Evolutionary conservation across 768 basidiomycete genomes (phyloP).

Genomic region (Suillus tomentosus): DNA sequence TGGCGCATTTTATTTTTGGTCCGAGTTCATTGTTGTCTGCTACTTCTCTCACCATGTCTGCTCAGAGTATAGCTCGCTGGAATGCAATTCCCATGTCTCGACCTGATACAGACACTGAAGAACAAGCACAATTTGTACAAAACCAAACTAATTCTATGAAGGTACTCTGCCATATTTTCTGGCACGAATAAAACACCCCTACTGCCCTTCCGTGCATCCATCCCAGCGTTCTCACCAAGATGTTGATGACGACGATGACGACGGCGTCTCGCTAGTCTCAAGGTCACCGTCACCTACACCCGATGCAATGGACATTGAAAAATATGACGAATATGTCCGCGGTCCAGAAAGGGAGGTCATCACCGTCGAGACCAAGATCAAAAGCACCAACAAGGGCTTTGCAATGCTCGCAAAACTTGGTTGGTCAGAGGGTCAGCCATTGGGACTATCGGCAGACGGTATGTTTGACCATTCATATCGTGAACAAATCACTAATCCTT

Average conservation of each 20-base stretch:
- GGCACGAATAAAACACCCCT: conserved; percentile 45
- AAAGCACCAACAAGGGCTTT: conserved; percentile 79
- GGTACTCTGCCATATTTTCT: conserved; percentile 65
- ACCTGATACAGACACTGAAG: conserved; percentile 30
- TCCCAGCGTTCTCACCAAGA: conserved; percentile 55
- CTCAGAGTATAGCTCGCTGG: conserved; percentile 67
- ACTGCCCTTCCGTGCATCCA: conserved; percentile 53
- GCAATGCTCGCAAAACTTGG: conserved; percentile 79
- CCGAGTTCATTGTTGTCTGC: background rate
- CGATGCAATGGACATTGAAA: conserved; percentile 57
- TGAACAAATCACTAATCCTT: conserved; percentile 3
- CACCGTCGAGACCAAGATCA: conserved; percentile 82
- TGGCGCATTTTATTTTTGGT: background rate
- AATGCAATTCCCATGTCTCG: conserved; percentile 62
- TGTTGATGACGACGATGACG: conserved; percentile 56
- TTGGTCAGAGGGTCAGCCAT: conserved; percentile 77
- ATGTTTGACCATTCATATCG: conserved; percentile 15
- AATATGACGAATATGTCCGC: conserved; percentile 66
- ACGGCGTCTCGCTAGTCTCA: conserved; percentile 72
- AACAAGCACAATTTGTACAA: conserved; percentile 21
- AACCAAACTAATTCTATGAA: conserved; percentile 44
- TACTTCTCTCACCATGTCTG: conserved; percentile 50
- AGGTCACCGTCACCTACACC: conserved; percentile 72
- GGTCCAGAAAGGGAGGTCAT: conserved; percentile 61
- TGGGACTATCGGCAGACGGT: conserved; percentile 81